Evolutionary conservation across 108 stramenopile species (phyloP).

Genomic region (Skeletonema menzelii): DNA sequence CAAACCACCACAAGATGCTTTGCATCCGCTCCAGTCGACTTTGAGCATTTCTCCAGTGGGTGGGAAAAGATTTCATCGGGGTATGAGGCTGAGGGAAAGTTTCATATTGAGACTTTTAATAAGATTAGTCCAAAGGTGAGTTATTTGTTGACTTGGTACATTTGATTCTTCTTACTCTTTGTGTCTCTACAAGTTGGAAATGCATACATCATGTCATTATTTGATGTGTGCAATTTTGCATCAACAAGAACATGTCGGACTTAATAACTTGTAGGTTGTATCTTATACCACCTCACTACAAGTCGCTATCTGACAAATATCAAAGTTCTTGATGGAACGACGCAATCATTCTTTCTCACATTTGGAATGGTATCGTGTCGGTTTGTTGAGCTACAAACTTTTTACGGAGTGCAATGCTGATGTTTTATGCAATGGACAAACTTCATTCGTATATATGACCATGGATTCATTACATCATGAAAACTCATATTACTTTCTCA

Average conservation of each 20-base stretch:
- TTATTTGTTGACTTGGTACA: neutral
- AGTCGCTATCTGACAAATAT: conserved; percentile 3
- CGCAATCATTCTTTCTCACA: neutral
- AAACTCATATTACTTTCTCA: neutral
- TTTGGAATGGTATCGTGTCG: neutral
- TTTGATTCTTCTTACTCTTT: neutral
- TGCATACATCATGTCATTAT: no score
- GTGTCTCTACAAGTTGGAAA: neutral
- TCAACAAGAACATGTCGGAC: neutral
- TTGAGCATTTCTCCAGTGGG: neutral
- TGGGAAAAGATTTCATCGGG: neutral
- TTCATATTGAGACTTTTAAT: conserved; percentile 2
- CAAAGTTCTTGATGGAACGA: neutral
- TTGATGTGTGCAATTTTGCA: neutral
- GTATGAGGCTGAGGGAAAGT: neutral
- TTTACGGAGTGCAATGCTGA: no score
- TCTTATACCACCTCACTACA: neutral
- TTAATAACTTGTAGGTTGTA: conserved; percentile 2
- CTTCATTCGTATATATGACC: neutral
- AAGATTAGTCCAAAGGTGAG: neutral
- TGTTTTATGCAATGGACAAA: neutral
- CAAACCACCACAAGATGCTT: neutral
- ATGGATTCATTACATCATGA: neutral
- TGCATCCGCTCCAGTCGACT: neutral
- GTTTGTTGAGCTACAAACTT: neutral